phyloP scores from a whole-genome alignment of 2,329 filamentous ascomycete genomes.

The Aspergillus aculeatus region DNA sequence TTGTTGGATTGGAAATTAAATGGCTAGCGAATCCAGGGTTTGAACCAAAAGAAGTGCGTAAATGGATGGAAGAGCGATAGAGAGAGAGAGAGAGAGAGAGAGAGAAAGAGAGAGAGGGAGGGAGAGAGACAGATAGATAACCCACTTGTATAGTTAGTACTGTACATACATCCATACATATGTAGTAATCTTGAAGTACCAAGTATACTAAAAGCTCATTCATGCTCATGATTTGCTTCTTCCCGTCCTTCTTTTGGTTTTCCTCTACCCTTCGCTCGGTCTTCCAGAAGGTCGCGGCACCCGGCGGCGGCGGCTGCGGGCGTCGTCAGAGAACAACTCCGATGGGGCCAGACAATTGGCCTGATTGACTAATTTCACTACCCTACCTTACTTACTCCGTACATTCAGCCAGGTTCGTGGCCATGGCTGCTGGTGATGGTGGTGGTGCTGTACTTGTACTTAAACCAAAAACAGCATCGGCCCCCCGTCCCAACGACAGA shows the following conservation, averaged over 20 bases:
- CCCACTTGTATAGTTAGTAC: not conserved
- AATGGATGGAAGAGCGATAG: constrained; percentile 1
- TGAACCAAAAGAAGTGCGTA: not conserved
- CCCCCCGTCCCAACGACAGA: not conserved
- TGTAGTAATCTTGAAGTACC: too few relatives aligned
- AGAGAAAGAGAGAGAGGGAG: constrained; percentile 1
- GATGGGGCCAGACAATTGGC: not conserved
- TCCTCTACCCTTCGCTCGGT: constrained; percentile 12
- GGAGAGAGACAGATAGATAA: constrained; percentile 2
- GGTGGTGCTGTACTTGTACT: not conserved
- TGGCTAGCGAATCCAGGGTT: not conserved
- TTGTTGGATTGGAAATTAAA: not conserved
- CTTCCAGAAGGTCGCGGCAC: constrained; percentile 26
- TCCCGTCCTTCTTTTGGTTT: constrained; percentile 6
- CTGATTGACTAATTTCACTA: too few relatives aligned
- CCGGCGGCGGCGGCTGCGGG: constrained; percentile 13
- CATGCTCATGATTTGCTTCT: too few relatives aligned
- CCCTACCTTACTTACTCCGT: too few relatives aligned
- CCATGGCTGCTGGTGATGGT: too few relatives aligned
- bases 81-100: constrained; percentile 5
- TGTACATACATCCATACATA: too few relatives aligned
- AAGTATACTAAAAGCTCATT: too few relatives aligned
- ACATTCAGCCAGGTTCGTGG: too few relatives aligned
- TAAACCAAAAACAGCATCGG: not conserved
- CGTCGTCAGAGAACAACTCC: constrained; percentile 1